phyloP scores from a whole-genome alignment of 495 filamentous ascomycete genomes.

The Annulohypoxylon nitens region DNA sequence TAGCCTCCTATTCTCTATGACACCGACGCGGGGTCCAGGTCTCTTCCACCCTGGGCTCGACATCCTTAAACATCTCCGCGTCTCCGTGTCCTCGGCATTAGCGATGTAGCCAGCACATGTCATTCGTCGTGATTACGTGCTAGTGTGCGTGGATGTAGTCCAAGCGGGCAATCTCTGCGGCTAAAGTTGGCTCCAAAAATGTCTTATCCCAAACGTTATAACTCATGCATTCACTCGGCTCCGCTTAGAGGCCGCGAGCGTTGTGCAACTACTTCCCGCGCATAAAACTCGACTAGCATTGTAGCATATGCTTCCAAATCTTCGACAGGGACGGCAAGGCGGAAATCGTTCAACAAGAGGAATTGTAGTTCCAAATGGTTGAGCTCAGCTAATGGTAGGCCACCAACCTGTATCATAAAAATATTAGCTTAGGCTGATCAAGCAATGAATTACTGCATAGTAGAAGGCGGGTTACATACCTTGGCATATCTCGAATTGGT shows the following conservation, averaged over 20 bases:
- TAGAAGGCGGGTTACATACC: constrained; percentile 66
- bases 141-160: constrained; percentile 22
- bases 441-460: neutral
- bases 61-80: constrained; percentile 12
- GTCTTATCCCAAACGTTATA: constrained; percentile 38
- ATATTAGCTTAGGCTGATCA: neutral
- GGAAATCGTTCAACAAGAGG: constrained; percentile 95
- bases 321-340: constrained; percentile 92
- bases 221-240: constrained; percentile 23
- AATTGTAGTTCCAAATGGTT: constrained; percentile 99
- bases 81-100: neutral
- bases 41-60: constrained; percentile 32
- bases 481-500: constrained; percentile 99
- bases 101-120: constrained; percentile 24
- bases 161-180: neutral
- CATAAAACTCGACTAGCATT: constrained; percentile 99
- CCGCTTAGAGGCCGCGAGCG: constrained; percentile 48
- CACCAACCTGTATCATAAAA: constrained; percentile 78
- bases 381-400: constrained; percentile 93
- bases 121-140: constrained; percentile 24
- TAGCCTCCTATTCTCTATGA: constrained; percentile 18
- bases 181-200: constrained; percentile 11
- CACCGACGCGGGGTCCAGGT: constrained; percentile 22
- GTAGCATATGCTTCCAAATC: constrained; percentile 98
- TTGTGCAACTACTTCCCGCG: constrained; percentile 84